phyloP scores from a whole-genome alignment of 2,329 filamentous ascomycete genomes.

The Cladophialophora yegresii region DNA sequence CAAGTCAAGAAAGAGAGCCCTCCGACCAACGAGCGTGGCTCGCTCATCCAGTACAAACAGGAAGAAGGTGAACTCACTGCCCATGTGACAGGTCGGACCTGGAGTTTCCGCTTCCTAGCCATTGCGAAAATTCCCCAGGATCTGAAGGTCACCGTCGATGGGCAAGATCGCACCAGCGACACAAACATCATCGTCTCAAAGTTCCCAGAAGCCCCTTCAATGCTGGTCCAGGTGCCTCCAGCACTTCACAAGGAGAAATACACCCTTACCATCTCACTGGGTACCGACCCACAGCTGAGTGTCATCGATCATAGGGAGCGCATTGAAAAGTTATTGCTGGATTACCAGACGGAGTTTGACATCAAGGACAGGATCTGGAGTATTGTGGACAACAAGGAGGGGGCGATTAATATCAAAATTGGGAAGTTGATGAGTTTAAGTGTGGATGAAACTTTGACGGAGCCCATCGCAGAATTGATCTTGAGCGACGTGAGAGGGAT shows the following conservation, averaged over 20 bases:
- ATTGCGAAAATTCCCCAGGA: slow-evolving; percentile 24
- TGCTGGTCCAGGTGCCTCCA: slow-evolving; percentile 32
- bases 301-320: slow-evolving; percentile 32
- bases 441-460: slow-evolving; percentile 38
- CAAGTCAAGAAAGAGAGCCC: slow-evolving; percentile 23
- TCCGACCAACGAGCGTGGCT: slow-evolving; percentile 36
- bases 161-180: slow-evolving; percentile 32
- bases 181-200: slow-evolving; percentile 20
- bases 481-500: slow-evolving; percentile 34
- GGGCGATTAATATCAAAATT: slow-evolving; percentile 32
- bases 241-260: slow-evolving; percentile 36
- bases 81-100: slow-evolving; percentile 28
- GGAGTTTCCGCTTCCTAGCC: slow-evolving; percentile 35
- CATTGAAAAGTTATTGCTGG: slow-evolving; percentile 35
- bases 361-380: slow-evolving; percentile 39
- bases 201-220: slow-evolving; percentile 31
- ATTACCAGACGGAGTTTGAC: slow-evolving; percentile 38
- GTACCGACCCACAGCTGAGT: slow-evolving; percentile 39
- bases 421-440: slow-evolving; percentile 36
- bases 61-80: slow-evolving; percentile 30
- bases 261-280: slow-evolving; percentile 45
- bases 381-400: slow-evolving; percentile 29
- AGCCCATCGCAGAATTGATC: slow-evolving; percentile 38
- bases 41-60: slow-evolving; percentile 34
- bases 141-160: slow-evolving; percentile 31